Evolutionary conservation across 495 filamentous ascomycete species (phyloP).

Genomic region (Gamarada debralockiae): DNA sequence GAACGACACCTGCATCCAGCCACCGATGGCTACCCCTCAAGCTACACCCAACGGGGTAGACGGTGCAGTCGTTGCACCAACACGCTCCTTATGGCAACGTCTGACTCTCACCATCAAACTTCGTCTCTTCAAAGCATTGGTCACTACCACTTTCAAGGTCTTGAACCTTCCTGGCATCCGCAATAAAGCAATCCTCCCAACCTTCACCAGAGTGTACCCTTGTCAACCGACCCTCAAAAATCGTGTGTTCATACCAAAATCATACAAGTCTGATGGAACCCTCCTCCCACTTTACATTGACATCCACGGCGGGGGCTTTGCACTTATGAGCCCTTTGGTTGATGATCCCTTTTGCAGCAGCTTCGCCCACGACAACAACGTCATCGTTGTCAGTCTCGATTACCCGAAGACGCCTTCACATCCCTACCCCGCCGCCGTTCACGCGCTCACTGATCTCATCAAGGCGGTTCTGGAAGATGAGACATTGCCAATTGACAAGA

Average conservation of each 20-base stretch:
- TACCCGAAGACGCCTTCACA: constrained; percentile 33
- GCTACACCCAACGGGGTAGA: too few relatives aligned
- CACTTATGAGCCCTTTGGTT: constrained; percentile 20
- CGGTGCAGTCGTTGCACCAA: neutral
- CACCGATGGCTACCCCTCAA: too few relatives aligned
- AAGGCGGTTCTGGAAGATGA: constrained; percentile 23
- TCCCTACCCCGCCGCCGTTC: constrained; percentile 29
- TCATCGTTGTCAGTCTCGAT: constrained; percentile 35
- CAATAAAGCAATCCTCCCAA: constrained; percentile 4
- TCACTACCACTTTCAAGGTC: neutral
- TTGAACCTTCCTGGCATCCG: constrained; percentile 3
- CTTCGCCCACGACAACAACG: constrained; percentile 30
- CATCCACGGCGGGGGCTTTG: constrained; percentile 39
- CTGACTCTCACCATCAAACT: neutral
- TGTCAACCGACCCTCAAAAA: constrained; percentile 27
- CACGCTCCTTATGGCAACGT: constrained; percentile 5
- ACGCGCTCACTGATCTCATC: constrained; percentile 28
- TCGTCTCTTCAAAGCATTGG: constrained; percentile 12
- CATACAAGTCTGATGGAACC: constrained; percentile 20
- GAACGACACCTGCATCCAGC: too few relatives aligned
- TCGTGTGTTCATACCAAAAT: constrained; percentile 32
- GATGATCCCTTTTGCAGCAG: constrained; percentile 33
- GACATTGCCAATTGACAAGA: constrained; percentile 25
- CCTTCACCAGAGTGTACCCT: constrained; percentile 31
- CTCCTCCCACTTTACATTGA: constrained; percentile 33